phyloP scores from a whole-genome alignment of 345 rosid genomes.

The Combretum micranthum region DNA sequence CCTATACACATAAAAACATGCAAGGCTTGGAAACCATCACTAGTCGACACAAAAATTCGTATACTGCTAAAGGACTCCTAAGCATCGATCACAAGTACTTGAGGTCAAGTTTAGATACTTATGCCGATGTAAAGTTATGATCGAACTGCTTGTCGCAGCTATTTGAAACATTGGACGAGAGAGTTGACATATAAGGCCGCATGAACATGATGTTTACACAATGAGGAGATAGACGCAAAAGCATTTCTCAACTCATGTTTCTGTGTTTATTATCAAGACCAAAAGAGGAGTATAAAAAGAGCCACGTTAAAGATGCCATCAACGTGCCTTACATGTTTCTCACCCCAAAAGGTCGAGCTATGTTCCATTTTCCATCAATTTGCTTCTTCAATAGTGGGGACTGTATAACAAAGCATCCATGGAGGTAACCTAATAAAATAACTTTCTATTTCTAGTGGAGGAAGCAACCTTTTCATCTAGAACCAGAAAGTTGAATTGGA shows the following conservation, averaged over 20 bases:
- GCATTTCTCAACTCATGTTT: too few species aligned
- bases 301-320: slow-evolving; percentile 38
- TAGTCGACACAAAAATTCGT: too few species aligned
- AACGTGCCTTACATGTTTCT: slow-evolving; percentile 49
- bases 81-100: slow-evolving; percentile 25
- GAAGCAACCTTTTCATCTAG: too few species aligned
- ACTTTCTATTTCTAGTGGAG: background rate
- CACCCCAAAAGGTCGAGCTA: slow-evolving; percentile 31
- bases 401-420: background rate
- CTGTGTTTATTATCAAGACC: slow-evolving; percentile 19
- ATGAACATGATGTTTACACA: too few species aligned
- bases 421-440: background rate
- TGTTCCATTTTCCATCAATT: background rate
- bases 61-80: slow-evolving; percentile 44
- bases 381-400: background rate
- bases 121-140: too few species aligned
- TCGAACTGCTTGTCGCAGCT: too few species aligned
- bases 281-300: slow-evolving; percentile 39
- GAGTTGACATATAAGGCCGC: too few species aligned
- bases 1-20: too few species aligned
- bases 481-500: too few species aligned
- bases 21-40: too few species aligned
- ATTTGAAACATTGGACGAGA: too few species aligned
- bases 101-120: slow-evolving; percentile 30
- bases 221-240: too few species aligned